Evolutionary conservation across 2,329 filamentous ascomycete genomes (phyloP).

Genomic region (Monilinia fructicola): DNA sequence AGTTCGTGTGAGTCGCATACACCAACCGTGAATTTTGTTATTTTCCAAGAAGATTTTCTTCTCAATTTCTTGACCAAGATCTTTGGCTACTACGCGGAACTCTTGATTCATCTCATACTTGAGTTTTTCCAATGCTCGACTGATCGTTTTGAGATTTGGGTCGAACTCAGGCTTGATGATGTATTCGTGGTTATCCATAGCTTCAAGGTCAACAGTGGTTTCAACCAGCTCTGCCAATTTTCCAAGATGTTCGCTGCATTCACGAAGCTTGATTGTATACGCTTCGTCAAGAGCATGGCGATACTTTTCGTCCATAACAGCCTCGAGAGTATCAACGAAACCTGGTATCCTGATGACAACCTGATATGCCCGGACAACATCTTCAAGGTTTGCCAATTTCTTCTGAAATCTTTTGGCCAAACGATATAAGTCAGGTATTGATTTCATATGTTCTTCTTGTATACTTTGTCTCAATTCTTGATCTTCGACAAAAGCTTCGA

Average conservation of each 20-base stretch:
- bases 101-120: slow-evolving; percentile 80
- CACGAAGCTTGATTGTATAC: slow-evolving; percentile 80
- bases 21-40: slow-evolving; percentile 94
- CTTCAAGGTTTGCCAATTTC: slow-evolving; percentile 85
- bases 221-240: slow-evolving; percentile 98
- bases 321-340: slow-evolving; percentile 84
- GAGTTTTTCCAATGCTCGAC: slow-evolving; percentile 84
- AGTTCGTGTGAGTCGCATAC: slow-evolving; percentile 86
- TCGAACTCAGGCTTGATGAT: slow-evolving; percentile 99
- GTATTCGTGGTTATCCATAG: slow-evolving; percentile 94
- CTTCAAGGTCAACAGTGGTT: slow-evolving; percentile 93
- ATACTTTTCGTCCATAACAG: slow-evolving; percentile 93
- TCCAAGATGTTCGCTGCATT: slow-evolving; percentile 73
- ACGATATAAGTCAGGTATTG: slow-evolving; percentile 91
- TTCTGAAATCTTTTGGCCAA: slow-evolving; percentile 94
- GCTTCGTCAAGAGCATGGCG: slow-evolving; percentile 80
- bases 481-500: slow-evolving; percentile 91
- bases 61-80: slow-evolving; percentile 88
- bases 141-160: slow-evolving; percentile 80
- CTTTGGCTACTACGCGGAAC: slow-evolving; percentile 71
- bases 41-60: slow-evolving; percentile 99
- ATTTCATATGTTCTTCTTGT: slow-evolving; percentile 92
- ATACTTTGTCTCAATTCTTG: slow-evolving; percentile 92
- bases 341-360: slow-evolving; percentile 88
- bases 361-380: slow-evolving; percentile 94